Evolutionary conservation across 73 alveolate genomes (phyloP).

Genomic region (Symbiodinium pilosum): DNA sequence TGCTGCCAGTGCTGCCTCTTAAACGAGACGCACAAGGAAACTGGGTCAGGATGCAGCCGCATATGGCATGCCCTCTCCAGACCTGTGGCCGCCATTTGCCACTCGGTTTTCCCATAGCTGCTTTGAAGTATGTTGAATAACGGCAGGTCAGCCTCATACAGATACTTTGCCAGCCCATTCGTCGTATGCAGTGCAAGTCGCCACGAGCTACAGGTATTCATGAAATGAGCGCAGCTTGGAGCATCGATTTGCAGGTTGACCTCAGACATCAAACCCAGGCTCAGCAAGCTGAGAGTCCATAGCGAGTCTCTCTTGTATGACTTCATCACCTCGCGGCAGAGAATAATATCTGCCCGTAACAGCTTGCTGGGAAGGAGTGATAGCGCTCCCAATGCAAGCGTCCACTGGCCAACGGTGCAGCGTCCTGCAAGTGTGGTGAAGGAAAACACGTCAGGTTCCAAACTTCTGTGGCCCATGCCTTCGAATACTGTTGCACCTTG

Average conservation of each 20-base stretch:
- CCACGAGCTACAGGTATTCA: background rate
- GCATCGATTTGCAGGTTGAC: background rate
- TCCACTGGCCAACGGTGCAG: background rate
- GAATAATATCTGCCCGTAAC: constrained; percentile 5
- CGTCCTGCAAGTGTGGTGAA: constrained; percentile 20
- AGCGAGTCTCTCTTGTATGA: background rate
- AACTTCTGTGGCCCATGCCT: background rate
- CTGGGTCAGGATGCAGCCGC: constrained; percentile 23
- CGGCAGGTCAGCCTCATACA: background rate
- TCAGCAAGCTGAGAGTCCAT: constrained; percentile 9
- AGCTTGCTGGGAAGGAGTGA: background rate
- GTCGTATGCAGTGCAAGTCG: background rate
- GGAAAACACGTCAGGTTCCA: constrained; percentile 25
- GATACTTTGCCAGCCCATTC: background rate
- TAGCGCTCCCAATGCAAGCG: background rate
- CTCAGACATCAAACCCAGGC: constrained; percentile 1
- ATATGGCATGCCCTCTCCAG: background rate
- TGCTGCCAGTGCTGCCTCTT: background rate
- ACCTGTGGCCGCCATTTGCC: background rate
- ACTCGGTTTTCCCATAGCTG: background rate
- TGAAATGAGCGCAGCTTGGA: background rate
- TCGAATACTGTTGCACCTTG: background rate
- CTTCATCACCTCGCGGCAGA: constrained; percentile 7
- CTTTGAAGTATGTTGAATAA: background rate
- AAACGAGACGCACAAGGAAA: background rate